phyloP scores from a whole-genome alignment of 225 moss, liverwort and hornwort species.

The Sphagnum tenellum region DNA sequence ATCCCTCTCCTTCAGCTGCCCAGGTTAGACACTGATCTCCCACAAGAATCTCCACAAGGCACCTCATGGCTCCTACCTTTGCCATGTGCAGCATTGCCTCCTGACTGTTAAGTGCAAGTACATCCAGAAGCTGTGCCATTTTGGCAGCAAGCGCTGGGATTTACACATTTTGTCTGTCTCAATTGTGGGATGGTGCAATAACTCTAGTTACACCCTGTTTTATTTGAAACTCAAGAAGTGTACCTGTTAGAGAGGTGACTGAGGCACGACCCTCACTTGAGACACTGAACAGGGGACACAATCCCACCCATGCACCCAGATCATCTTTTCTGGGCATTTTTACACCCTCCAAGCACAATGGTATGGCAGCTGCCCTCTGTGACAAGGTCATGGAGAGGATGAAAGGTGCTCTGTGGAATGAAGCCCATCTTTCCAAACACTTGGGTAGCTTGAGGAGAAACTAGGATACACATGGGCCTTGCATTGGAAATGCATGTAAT shows the following conservation, averaged over 20 bases:
- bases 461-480: conserved; percentile 6
- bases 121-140: conserved; percentile 59
- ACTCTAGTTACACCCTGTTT: too few relatives aligned
- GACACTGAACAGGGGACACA: conserved; percentile 38
- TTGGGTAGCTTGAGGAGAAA: conserved; percentile 53
- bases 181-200: too few relatives aligned
- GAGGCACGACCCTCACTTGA: conserved; percentile 31
- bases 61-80: conserved; percentile 46
- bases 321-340: conserved; percentile 50
- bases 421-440: conserved; percentile 72
- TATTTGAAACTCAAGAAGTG: too few relatives aligned
- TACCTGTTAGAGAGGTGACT: conserved; percentile 47
- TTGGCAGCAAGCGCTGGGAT: conserved; percentile 39
- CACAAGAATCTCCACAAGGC: conserved; percentile 50
- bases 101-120: conserved; percentile 44
- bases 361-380: conserved; percentile 63
- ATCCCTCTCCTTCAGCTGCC: conserved; percentile 15
- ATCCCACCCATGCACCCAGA: conserved; percentile 45
- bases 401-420: conserved; percentile 14
- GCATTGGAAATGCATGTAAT: conserved; percentile 21
- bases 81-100: conserved; percentile 45
- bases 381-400: neutral
- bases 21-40: conserved; percentile 14
- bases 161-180: too few relatives aligned
- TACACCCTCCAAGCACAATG: conserved; percentile 44